Conservation (phyloP, 192 early-diverging fungal genomes). For the Backusella tuberculispora region DNA sequence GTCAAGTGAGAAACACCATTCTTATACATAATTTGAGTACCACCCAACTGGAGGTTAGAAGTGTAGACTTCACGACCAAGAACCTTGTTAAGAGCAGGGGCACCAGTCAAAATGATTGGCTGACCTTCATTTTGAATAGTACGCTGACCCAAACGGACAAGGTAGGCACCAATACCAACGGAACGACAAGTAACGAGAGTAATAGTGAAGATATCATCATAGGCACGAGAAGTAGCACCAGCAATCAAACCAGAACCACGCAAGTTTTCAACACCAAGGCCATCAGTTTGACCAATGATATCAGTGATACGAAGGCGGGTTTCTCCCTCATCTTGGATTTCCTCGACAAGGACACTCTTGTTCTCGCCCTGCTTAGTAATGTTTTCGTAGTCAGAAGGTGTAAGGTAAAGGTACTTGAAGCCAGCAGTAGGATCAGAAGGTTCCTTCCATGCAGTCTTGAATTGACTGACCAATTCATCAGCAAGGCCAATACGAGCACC, state of each 20-base stretch:
- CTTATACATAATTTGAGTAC: slow-evolving; percentile 99
- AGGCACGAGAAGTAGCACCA: slow-evolving; percentile 92
- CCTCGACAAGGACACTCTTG: slow-evolving; percentile 76
- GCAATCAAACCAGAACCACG: slow-evolving; percentile 97
- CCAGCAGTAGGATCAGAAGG: slow-evolving; percentile 78
- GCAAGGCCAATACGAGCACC: slow-evolving; percentile 98
- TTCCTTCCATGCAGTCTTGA: slow-evolving; percentile 90
- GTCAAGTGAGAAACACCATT: slow-evolving; percentile 98
- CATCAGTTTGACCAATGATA: slow-evolving; percentile 86
- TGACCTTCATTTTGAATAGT: slow-evolving; percentile 97
- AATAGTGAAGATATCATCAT: slow-evolving; percentile 97
- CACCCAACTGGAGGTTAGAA: slow-evolving; percentile 97
- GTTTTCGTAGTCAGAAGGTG: slow-evolving; percentile 68
- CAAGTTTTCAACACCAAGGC: slow-evolving; percentile 97
- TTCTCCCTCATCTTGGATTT: slow-evolving; percentile 75
- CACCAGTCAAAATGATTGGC: slow-evolving; percentile 98
- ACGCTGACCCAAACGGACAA: slow-evolving; percentile 97
- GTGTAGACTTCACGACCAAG: slow-evolving; percentile 98
- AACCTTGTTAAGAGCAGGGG: slow-evolving; percentile 96
- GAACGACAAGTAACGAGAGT: slow-evolving; percentile 97
- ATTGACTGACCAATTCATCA: slow-evolving; percentile 85
- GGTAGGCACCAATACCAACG: slow-evolving; percentile 98
- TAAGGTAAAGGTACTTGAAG: slow-evolving; percentile 93
- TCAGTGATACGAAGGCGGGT: slow-evolving; percentile 81
- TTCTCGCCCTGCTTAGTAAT: slow-evolving; percentile 61